These are phyloP conservation scores for Quercus lobata DNA, from an alignment of 331 rosid species.

Conservation along the genomic window DNA sequence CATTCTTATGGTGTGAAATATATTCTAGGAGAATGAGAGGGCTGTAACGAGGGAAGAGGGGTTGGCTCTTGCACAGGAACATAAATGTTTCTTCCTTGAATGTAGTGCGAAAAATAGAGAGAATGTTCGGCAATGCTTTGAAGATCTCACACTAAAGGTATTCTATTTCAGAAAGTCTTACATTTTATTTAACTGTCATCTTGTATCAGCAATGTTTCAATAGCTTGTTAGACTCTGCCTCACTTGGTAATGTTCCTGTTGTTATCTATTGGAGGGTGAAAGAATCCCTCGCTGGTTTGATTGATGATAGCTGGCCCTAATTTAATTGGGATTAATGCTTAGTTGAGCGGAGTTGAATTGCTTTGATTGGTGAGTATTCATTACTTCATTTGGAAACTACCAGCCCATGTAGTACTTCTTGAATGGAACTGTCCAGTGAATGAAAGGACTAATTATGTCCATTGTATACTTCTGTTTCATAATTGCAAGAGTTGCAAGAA, in stretches of 20 bases:
- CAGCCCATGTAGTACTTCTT: neutral
- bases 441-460: neutral
- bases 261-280: neutral
- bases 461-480: neutral
- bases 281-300: neutral
- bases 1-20: neutral
- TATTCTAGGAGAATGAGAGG: slow-evolving; percentile 67
- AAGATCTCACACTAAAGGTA: slow-evolving; percentile 73
- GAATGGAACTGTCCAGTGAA: neutral
- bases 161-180: neutral
- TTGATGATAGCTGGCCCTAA: neutral
- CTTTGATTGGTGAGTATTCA: neutral
- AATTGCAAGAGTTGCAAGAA: neutral
- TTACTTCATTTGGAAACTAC: neutral
- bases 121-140: slow-evolving; percentile 81
- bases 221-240: neutral
- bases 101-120: slow-evolving; percentile 81
- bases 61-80: slow-evolving; percentile 76
- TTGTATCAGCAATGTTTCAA: neutral
- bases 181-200: neutral
- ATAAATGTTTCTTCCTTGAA: slow-evolving; percentile 67
- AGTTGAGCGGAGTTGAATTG: neutral
- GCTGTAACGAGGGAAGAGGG: slow-evolving; percentile 85
- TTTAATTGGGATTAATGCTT: neutral
- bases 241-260: neutral